Evolutionary conservation across 1,284 basidiomycete genomes (phyloP).

Genomic region (Pyrrhoderma noxium): DNA sequence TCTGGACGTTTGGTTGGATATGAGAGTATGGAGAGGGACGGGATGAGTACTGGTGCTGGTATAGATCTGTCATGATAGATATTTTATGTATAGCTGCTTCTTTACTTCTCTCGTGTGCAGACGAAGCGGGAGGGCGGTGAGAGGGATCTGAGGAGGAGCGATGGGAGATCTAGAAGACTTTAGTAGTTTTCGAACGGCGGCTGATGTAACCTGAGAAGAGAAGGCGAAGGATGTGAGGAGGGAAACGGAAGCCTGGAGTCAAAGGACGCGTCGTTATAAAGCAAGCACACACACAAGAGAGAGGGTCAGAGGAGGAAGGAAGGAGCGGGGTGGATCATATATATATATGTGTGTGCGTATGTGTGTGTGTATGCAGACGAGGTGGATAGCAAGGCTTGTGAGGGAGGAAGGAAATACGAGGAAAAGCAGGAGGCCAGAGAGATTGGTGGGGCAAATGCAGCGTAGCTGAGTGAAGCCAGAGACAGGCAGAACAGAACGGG

Average conservation of each 20-base stretch:
- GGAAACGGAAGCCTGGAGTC: conserved; percentile 7
- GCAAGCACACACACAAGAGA: no score
- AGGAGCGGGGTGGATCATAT: no score
- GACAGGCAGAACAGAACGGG: conserved; percentile 22
- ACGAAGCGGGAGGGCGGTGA: conserved; percentile 25
- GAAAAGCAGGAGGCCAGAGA: no score
- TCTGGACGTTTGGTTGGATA: conserved; percentile 37
- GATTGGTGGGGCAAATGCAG: no score
- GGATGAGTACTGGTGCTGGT: conserved; percentile 16
- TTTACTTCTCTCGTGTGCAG: no score
- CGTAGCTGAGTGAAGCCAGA: no score
- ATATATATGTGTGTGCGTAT: no score
- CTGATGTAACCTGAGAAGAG: neutral
- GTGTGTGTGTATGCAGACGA: no score
- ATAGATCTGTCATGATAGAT: conserved; percentile 17
- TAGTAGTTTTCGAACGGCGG: neutral
- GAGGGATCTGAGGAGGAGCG: conserved; percentile 19
- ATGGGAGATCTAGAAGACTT: conserved; percentile 9
- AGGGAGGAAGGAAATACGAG: no score
- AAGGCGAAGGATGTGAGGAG: no score
- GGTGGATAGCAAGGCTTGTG: no score
- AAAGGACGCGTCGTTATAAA: conserved; percentile 28
- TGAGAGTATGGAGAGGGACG: conserved; percentile 30
- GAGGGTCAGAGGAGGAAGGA: no score
- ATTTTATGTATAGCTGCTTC: neutral